Conservation (phyloP, 192 early-diverging fungal genomes). For the Borealophlyctis nickersoniae region DNA sequence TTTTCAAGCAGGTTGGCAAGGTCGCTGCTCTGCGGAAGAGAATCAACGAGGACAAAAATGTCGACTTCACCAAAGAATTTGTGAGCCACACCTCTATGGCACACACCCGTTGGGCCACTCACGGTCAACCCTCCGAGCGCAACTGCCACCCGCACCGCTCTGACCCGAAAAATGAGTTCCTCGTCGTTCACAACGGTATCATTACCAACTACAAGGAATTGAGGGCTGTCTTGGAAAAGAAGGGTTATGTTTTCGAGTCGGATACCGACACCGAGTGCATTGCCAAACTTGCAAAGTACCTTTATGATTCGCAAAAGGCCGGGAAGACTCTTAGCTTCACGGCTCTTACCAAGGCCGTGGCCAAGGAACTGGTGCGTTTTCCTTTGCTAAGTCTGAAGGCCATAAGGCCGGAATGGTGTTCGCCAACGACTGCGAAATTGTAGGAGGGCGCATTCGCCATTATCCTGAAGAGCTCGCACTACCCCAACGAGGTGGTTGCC, state of each 20-base stretch:
- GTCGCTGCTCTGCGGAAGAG: constrained; percentile 49
- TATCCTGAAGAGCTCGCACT: constrained; percentile 58
- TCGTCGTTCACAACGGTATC: constrained; percentile 66
- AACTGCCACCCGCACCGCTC: constrained; percentile 64
- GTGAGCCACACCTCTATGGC: constrained; percentile 52
- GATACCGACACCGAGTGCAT: constrained; percentile 66
- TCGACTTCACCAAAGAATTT: constrained; percentile 62
- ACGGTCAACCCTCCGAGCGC: constrained; percentile 57
- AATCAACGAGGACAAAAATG: constrained; percentile 40
- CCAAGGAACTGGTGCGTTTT: constrained; percentile 52
- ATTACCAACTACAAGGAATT: constrained; percentile 66
- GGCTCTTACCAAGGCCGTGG: constrained; percentile 54
- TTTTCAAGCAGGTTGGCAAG: constrained; percentile 56
- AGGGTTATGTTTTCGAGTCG: constrained; percentile 79
- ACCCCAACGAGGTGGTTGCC: constrained; percentile 57
- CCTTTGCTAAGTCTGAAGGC: not conserved
- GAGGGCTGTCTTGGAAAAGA: constrained; percentile 56
- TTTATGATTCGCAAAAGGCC: constrained; percentile 57
- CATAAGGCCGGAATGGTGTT: not conserved
- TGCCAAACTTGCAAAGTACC: constrained; percentile 63
- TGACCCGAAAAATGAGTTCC: constrained; percentile 60
- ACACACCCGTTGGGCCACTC: constrained; percentile 69
- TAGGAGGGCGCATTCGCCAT: constrained; percentile 64
- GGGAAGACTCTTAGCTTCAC: constrained; percentile 47
- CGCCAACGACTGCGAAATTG: not conserved